Conservation (phyloP, 345 rosid genomes). For the Dipteronia dyeriana region DNA sequence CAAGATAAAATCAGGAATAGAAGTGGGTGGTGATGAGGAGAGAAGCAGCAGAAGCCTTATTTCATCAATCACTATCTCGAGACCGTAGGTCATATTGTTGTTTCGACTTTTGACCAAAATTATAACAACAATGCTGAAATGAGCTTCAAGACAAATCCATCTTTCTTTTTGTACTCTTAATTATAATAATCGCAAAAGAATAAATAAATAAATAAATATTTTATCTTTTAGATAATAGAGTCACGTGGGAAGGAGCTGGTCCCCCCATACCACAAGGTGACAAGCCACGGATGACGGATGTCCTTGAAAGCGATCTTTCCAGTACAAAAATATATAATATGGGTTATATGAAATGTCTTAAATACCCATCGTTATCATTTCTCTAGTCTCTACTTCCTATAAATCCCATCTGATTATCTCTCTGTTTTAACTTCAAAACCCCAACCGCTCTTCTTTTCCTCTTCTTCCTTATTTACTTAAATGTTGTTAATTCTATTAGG, state of each 20-base stretch:
- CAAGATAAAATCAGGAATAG: too few relatives aligned
- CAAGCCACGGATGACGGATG: too few relatives aligned
- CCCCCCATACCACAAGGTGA: neutral
- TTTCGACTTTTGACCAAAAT: neutral
- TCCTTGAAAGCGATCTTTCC: neutral
- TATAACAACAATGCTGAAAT: neutral
- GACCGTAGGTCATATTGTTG: neutral
- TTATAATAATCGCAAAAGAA: neutral
- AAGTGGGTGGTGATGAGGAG: too few relatives aligned
- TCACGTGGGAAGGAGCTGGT: slow-evolving; percentile 19
- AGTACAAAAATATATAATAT: neutral
- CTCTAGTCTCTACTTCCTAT: too few relatives aligned
- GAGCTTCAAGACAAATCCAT: slow-evolving; percentile 8
- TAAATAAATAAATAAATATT: too few relatives aligned
- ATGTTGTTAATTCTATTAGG: too few relatives aligned
- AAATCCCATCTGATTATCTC: too few relatives aligned
- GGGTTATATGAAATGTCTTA: neutral
- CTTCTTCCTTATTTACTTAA: too few relatives aligned
- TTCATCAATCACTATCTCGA: slow-evolving; percentile 5
- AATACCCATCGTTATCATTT: neutral
- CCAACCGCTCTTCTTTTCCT: too few relatives aligned
- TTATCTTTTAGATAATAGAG: neutral
- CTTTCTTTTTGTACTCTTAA: neutral
- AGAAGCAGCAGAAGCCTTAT: neutral
- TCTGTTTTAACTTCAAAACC: neutral